Evolutionary conservation across 208 protist species (phyloP).

Genomic region (Trypanosoma avium): DNA sequence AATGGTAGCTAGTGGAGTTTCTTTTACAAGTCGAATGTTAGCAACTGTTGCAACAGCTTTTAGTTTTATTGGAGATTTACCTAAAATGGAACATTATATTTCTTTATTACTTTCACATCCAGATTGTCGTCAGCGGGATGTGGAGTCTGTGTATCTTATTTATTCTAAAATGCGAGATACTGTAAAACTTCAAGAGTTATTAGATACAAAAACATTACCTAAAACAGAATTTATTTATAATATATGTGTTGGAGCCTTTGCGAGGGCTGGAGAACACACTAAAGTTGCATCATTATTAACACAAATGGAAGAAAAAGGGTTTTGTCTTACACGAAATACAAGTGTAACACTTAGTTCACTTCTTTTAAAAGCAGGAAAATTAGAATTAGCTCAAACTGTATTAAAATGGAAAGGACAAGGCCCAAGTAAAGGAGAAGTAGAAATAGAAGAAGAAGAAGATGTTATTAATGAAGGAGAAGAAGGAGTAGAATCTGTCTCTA

Average conservation of each 20-base stretch:
- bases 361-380: slow-evolving; percentile 86
- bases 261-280: slow-evolving; percentile 78
- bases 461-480: slow-evolving; percentile 41
- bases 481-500: slow-evolving; percentile 25
- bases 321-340: slow-evolving; percentile 72
- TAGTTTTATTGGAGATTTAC: slow-evolving; percentile 59
- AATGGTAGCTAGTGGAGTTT: slow-evolving; percentile 63
- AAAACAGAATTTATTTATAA: slow-evolving; percentile 86
- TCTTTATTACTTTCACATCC: slow-evolving; percentile 71
- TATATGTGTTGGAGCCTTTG: slow-evolving; percentile 81
- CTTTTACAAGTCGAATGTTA: slow-evolving; percentile 76
- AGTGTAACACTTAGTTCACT: slow-evolving; percentile 86
- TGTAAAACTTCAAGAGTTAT: slow-evolving; percentile 78
- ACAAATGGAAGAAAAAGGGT: slow-evolving; percentile 78
- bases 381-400: slow-evolving; percentile 84
- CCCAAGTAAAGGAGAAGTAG: background rate
- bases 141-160: slow-evolving; percentile 84
- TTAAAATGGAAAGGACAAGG: slow-evolving; percentile 76
- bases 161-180: slow-evolving; percentile 83
- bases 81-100: slow-evolving; percentile 82
- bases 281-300: slow-evolving; percentile 79
- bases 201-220: slow-evolving; percentile 62
- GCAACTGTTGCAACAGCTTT: slow-evolving; percentile 74
- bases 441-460: background rate
- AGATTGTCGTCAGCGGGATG: slow-evolving; percentile 65